Conservation (phyloP, 805 yeast genomes). For the Spathaspora gorwiae region DNA sequence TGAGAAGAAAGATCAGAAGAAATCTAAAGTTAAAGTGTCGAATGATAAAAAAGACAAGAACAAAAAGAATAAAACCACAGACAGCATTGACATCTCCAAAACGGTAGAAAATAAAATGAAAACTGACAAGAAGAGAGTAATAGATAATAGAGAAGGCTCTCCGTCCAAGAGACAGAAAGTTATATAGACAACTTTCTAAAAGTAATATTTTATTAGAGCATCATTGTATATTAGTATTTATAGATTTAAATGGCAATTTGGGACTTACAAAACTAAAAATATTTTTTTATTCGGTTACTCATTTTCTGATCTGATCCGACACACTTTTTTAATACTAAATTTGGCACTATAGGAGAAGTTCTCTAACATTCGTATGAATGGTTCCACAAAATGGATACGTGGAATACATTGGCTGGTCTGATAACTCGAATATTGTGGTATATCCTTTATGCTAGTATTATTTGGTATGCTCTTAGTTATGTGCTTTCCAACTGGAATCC, state of each 20-base stretch:
- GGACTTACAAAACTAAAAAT: too few relatives aligned
- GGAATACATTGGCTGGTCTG: too few relatives aligned
- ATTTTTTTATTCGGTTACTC: too few relatives aligned
- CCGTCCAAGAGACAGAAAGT: background rate
- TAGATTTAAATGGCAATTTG: too few relatives aligned
- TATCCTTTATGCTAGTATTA: background rate
- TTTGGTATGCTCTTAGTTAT: background rate
- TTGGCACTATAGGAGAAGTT: too few relatives aligned
- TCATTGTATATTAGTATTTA: too few relatives aligned
- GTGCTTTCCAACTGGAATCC: background rate
- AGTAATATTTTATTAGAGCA: too few relatives aligned
- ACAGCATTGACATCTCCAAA: background rate
- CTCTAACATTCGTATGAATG: too few relatives aligned
- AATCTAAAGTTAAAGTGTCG: slow-evolving; percentile 7
- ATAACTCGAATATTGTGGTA: background rate
- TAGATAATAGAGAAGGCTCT: slow-evolving; percentile 5
- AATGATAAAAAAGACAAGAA: background rate
- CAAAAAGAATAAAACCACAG: background rate
- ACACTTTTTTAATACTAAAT: too few relatives aligned
- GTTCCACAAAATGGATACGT: too few relatives aligned
- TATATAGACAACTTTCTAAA: too few relatives aligned
- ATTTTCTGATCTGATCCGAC: too few relatives aligned
- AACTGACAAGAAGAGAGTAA: background rate
- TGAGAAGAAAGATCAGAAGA: slow-evolving; percentile 14
- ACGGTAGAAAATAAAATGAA: slow-evolving; percentile 6